phyloP scores from a whole-genome alignment of 2,329 filamentous ascomycete genomes.

The Atkinsonella hypoxylon region DNA sequence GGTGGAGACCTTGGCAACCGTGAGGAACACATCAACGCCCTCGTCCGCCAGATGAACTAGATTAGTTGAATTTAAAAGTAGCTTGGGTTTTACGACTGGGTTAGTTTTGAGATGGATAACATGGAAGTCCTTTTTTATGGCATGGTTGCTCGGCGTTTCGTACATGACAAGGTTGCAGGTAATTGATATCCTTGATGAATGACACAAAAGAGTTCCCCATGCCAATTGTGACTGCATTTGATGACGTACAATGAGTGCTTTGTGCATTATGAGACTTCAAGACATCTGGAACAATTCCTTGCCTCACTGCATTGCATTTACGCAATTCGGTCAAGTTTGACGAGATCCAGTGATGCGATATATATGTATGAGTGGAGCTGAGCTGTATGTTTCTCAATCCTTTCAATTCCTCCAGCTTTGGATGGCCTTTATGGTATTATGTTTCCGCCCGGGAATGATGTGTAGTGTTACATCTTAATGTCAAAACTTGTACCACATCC shows the following conservation, averaged over 20 bases:
- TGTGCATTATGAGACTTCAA: background rate
- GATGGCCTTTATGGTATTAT: background rate
- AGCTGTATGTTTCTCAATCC: background rate
- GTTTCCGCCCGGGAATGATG: background rate
- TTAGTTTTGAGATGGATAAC: conserved; percentile 18
- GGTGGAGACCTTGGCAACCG: conserved; percentile 98
- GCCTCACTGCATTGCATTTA: too few relatives aligned
- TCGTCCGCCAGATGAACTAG: conserved; percentile 99
- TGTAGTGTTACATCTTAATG: conserved; percentile 50
- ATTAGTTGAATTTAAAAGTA: conserved; percentile 3
- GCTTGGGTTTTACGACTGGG: conserved; percentile 12
- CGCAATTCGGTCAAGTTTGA: too few relatives aligned
- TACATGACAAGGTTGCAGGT: conserved; percentile 23
- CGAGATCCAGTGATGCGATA: background rate
- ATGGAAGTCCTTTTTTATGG: conserved; percentile 9
- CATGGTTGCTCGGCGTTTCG: conserved; percentile 30
- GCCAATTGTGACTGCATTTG: background rate
- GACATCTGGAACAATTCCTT: too few relatives aligned
- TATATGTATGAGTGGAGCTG: background rate
- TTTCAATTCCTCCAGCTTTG: background rate
- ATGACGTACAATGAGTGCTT: background rate
- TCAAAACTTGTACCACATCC: conserved; percentile 97
- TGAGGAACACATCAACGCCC: conserved; percentile 92
- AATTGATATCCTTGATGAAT: conserved; percentile 30
- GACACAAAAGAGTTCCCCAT: conserved; percentile 25